Base-by-base conservation (phyloP, 306 rosid genomes). In the Geum urbanum region DNA sequence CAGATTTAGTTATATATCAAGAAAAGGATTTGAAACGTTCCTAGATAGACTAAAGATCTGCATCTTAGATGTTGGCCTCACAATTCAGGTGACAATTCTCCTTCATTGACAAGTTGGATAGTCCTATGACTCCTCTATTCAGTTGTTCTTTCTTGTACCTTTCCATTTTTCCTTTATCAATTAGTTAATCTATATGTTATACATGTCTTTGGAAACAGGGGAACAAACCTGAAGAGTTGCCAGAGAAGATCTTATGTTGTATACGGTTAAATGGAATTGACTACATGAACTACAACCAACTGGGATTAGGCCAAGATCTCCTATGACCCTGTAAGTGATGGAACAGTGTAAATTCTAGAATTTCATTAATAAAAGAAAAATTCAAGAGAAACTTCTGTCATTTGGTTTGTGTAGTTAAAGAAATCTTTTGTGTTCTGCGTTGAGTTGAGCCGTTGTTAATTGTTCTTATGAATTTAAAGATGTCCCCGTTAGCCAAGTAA, bases 11-110 rank as follows among this genome's bases (percentile, higher is more conserved):
- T 95, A 91, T 72, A 89, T 95, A 76, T 91, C 97, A 11, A 89
- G 96, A 78, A 95, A 95, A 79, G 99, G 99, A 5, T 95, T 89
- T 76, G 99, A 91, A 85, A 89, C 96, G 45, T 95, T 95, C 82
- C 52, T 95, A 22, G 92, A 89, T 50, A 86, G 97, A 82, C 84
- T 95, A 74, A 95, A 91, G 81, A 41, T 71, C 64, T 91, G 99
- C 75, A 53, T 81, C 75, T 82, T 95, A 69, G 99, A 91, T 59
- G 88, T 95, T 67, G 99, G 99, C 70, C 96, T 95, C 81, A 91
- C 97, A 66, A 91, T 95, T 84, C 99, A 95, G 97, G 99, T 81
- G 32, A 27, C 32, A 27, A 27, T 27, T 27, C 32, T 27, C 32
- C 32, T 27, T 27, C 32, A 27, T 2, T 27, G 32, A 27, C 32